Evolutionary conservation across 2,329 filamentous ascomycete species (phyloP), one percentile per base, ranked within the genome.

Genomic region (Nothophoma quercina): DNA sequence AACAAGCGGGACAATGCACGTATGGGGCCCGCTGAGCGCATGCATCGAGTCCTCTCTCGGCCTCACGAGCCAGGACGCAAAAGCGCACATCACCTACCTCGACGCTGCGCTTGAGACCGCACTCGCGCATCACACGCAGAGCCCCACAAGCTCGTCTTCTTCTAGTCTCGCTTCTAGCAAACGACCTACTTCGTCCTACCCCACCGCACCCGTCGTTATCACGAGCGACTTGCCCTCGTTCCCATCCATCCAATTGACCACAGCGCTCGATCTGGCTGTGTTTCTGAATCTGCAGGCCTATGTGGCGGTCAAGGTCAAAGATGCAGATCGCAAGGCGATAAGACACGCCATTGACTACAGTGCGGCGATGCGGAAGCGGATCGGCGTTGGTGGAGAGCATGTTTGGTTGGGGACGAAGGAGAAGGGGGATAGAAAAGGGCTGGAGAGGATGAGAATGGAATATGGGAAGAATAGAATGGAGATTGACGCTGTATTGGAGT

Each of bases 311-410:
- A 66, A 65, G 28, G 58, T 52, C 10, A 61, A 60, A n/a, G 54
- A 43, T 1, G 55, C 59, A 2, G 63, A 67, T 9, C 45, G 60
- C 13, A 68, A 63, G 28, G 51, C 58, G 13, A 28, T 65, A 1
- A 53, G 59, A 1, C 67, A 65, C 44, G 65, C 67, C 12, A 44
- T 65, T 7, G 67, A 70, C 12, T 71, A 61, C 42, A 39, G 39
- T 5, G 55, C 52, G 4, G 63, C 59, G 29, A 46, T 70, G 50
- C 50, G 62, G 41, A 61, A 62, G 35, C 41, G 60, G 29, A 23
- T 62, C 12, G 63, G 61, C 0, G 35, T 22, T 0, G 62, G 62
- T 0, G 67, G 65, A 0, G 57, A 65, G 39, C 40, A 39, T 5
- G 30, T 21, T 21, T 69, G 64, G 63, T 9, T 69, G 36, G 59